These are phyloP conservation scores for Oldenlandia corymbosa DNA, from an alignment of 257 asterid genomes.

Conservation along the genomic window DNA sequence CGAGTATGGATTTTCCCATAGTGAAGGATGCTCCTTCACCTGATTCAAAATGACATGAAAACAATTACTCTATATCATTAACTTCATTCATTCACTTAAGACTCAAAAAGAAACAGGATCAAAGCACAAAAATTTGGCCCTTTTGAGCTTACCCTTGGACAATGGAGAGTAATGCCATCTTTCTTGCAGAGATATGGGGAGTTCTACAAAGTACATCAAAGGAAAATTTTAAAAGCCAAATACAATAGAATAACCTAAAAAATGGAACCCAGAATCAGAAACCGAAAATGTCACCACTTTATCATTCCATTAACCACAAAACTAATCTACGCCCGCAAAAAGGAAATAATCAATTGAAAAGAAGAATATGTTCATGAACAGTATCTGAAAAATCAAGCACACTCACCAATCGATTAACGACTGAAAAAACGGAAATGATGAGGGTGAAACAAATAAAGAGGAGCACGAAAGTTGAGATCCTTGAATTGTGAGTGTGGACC, in stretches of 20 bases:
- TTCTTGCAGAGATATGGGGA: conserved; percentile 88
- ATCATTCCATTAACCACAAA: background rate
- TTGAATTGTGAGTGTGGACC: conserved; percentile 45
- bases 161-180: conserved; percentile 85
- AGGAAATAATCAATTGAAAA: background rate
- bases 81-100: background rate
- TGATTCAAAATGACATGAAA: conserved; percentile 24
- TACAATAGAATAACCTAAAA: background rate
- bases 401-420: conserved; percentile 66
- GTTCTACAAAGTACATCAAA: conserved; percentile 51
- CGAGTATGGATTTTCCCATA: conserved; percentile 96
- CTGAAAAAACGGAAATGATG: conserved; percentile 42
- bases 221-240: conserved; percentile 10
- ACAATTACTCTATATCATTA: background rate
- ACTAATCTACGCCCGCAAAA: background rate
- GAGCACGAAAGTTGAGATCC: conserved; percentile 54
- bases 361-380: background rate
- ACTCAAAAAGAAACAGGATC: conserved; percentile 1
- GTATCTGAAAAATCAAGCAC: background rate
- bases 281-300: background rate
- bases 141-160: conserved; percentile 71
- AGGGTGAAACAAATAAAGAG: conserved; percentile 39
- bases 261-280: background rate
- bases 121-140: conserved; percentile 2
- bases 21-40: conserved; percentile 89